These are phyloP conservation scores for Lactarius deliciosus DNA, from an alignment of 768 basidiomycete genomes.

Conservation along the genomic window DNA sequence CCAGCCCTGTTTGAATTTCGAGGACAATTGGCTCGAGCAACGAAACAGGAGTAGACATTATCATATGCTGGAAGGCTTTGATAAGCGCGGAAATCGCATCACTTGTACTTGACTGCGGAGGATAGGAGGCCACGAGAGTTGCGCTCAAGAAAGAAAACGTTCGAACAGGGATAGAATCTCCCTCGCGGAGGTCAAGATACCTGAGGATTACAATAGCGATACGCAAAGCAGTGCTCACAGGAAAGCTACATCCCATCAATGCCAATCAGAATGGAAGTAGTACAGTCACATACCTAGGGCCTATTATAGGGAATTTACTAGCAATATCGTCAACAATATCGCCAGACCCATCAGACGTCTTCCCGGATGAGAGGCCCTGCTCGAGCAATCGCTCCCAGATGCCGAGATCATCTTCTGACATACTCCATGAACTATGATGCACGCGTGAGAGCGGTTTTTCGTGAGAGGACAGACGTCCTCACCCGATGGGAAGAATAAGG, in stretches of 20 bases:
- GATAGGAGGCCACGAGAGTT: slow-evolving; percentile 14
- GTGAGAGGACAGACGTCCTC: background rate
- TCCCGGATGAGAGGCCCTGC: background rate
- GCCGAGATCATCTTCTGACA: slow-evolving; percentile 22
- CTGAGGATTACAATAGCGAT: slow-evolving; percentile 13
- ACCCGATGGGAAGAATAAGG: slow-evolving; percentile 17
- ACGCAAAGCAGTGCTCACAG: slow-evolving; percentile 13
- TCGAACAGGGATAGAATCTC: background rate
- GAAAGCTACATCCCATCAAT: slow-evolving; percentile 8
- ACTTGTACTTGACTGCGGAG: slow-evolving; percentile 7
- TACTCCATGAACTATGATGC: slow-evolving; percentile 17
- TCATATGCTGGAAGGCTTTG: slow-evolving; percentile 5
- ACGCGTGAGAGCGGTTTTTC: background rate
- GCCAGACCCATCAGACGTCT: background rate
- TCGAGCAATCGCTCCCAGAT: slow-evolving; percentile 22
- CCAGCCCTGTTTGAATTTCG: slow-evolving; percentile 12
- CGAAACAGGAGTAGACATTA: background rate
- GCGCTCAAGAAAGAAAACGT: slow-evolving; percentile 7
- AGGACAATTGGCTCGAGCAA: slow-evolving; percentile 7
- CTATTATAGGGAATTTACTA: slow-evolving; percentile 8
- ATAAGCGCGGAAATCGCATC: slow-evolving; percentile 3
- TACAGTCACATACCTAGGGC: slow-evolving; percentile 7
- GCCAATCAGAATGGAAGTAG: background rate
- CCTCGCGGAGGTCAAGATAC: slow-evolving; percentile 10
- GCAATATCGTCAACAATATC: slow-evolving; percentile 12